Base-by-base conservation (phyloP, 148 eudicot species). In the Heliosperma pusillum region DNA sequence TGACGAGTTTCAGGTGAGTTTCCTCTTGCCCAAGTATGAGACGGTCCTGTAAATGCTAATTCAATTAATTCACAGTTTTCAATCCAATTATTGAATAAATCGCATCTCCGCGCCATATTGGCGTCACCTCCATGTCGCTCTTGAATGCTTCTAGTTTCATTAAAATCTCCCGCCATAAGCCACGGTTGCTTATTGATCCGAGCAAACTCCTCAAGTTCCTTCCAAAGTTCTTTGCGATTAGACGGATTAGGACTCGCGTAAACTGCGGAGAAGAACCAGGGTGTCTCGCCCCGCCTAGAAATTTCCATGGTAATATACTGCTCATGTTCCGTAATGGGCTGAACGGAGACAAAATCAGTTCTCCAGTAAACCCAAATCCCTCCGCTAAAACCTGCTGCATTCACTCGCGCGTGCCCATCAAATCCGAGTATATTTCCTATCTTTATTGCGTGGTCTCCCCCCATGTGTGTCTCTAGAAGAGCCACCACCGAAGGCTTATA, bases 351-450 rank as follows among this genome's bases (percentile, higher is more conserved):
- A 3, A 27, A 1, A 1, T 29, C 45, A 5, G 44, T 25, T 30
- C 55, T 62, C 60, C 76, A 77, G 57, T 36, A 22, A 1, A 73
- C 9, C 77, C 70, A 45, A 20, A 63, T 45, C 0, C 70, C 77
- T 0, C 70, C 70, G 2, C 60, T 26, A 20, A 74, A 74, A 10
- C 77, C 70, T 4, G 10, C 1, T 1, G 50, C 76, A 7, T 73
- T 30, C 0, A 30, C 45, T 2, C 67, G 17, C 2, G 50, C 0
- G 7, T 9, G 5, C 0, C 36, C 36, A 2, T 58, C 19, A 8
- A 17, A 73, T 1, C 68, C 68, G 13, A 73, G 21, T 7, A 0
- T 17, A 0, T 61, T 0, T 0, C 56, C 20, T 36, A 73, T n/a
- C 2, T 4, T 20, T 2, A 60, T 25, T 0, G 56, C 76, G 3